Base-by-base conservation (phyloP, 2,329 filamentous ascomycete species). In the Amylocarpus encephaloides region DNA sequence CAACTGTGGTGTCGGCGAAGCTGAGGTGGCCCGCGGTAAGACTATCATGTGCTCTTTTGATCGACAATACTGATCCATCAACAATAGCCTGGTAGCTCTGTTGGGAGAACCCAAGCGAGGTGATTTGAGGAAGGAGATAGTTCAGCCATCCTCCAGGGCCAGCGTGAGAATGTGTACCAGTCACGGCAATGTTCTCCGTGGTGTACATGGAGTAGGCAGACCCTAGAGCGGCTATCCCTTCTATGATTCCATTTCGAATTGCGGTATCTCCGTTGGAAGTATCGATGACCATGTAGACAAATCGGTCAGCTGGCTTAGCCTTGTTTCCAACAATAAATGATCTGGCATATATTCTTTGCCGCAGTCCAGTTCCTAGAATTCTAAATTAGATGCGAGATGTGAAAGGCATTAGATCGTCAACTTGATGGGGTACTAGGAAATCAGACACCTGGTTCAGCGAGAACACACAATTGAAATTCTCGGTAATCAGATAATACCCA, bases 61-160 rank as follows among this genome's bases (percentile, higher is more conserved):
- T 90, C 1, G 90, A 94, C 1, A 88, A 71, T 1, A 95, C 66
- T 1, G 88, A 83, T 1, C 92, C 92, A 59, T 93, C 83, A 0
- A 96, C 88, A 55, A 97, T 88, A n/a, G 91, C 90, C 59, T 86
- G 79, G 63, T 95, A 95, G 61, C 86, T 92, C 67, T 94, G 86
- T 61, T 82, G 80, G 67, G 88, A 78, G 60, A 95, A 95, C 0
- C 92, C 92, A 49, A 86, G 75, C 61, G 83, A 90, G 0, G 92
- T 94, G 56, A 96, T 84, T 66, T 96, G 91, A 2, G 91, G 92
- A 5, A 96, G 75, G 10, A 96, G 76, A 66, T 96, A 96, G 69
- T 96, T 97, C 65, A 93, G 75, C 88, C 88, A 96, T 5, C 86
- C 92, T 2, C 87, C 92, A 1, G 92, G 91, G 0, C 91, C 91